These are phyloP conservation scores for Cercospora brassicicola DNA, from an alignment of 2,329 filamentous ascomycete genomes.

Conservation along the genomic window DNA sequence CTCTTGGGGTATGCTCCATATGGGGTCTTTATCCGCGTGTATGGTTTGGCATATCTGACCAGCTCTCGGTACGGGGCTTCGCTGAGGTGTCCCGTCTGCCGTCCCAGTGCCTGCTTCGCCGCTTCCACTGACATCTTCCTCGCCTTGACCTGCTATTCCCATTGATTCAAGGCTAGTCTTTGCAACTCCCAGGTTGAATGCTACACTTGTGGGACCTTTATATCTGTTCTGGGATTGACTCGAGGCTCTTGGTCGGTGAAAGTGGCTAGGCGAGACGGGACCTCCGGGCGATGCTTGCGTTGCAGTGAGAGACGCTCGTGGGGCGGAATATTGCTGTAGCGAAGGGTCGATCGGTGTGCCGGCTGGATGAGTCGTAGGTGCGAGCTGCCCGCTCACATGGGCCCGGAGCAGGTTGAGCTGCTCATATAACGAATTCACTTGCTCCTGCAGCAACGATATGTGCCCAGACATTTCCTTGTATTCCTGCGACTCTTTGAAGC, in stretches of 20 bases:
- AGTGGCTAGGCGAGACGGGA: slow-evolving; percentile 37
- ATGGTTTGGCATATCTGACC: slow-evolving; percentile 35
- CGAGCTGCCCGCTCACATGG: slow-evolving; percentile 38
- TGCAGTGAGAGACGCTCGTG: slow-evolving; percentile 22
- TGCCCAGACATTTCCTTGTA: slow-evolving; percentile 79
- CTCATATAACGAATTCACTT: slow-evolving; percentile 75
- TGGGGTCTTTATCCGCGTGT: slow-evolving; percentile 65
- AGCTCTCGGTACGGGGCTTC: slow-evolving; percentile 13
- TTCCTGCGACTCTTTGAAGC: slow-evolving; percentile 90
- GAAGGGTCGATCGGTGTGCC: slow-evolving; percentile 40
- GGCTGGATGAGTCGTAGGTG: slow-evolving; percentile 9
- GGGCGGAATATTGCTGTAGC: slow-evolving; percentile 32
- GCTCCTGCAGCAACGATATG: slow-evolving; percentile 73
- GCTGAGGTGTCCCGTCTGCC: slow-evolving; percentile 24
- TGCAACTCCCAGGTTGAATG: slow-evolving; percentile 82
- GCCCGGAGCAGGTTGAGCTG: slow-evolving; percentile 67
- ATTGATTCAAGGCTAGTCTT: slow-evolving; percentile 85
- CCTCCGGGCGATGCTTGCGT: slow-evolving; percentile 28
- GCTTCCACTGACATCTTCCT: slow-evolving; percentile 59
- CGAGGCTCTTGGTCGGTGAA: slow-evolving; percentile 37
- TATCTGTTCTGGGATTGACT: slow-evolving; percentile 60
- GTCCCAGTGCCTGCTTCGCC: slow-evolving; percentile 25
- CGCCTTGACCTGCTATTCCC: slow-evolving; percentile 71
- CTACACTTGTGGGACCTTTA: slow-evolving; percentile 79
- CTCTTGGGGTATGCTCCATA: slow-evolving; percentile 74